Conservation (phyloP, 768 basidiomycete genomes). For the Termitomyces sp. region DNA sequence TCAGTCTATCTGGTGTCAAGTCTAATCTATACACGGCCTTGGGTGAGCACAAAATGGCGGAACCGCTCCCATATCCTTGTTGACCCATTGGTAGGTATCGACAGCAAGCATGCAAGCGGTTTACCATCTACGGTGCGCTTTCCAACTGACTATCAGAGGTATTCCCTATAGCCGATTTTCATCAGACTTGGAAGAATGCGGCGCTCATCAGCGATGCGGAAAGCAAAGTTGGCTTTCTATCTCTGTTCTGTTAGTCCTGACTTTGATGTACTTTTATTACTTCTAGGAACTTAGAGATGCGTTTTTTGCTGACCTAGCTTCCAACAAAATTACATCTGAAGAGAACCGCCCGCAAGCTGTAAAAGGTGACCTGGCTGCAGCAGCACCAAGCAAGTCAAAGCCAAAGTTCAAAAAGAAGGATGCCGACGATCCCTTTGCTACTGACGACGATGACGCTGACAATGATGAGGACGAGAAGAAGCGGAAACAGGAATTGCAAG, state of each 20-base stretch:
- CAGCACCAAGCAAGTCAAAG: conserved; percentile 31
- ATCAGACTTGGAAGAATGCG: conserved; percentile 66
- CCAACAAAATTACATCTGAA: conserved; percentile 21
- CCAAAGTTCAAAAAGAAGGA: conserved; percentile 45
- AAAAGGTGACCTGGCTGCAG: conserved; percentile 3
- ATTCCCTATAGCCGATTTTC: not conserved
- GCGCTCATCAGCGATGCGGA: conserved; percentile 56
- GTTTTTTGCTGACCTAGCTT: conserved; percentile 46
- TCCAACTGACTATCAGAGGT: not conserved
- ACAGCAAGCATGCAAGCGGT: conserved; percentile 75
- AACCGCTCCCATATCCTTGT: not conserved
- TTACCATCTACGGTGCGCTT: conserved; percentile 58
- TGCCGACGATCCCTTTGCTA: conserved; percentile 56
- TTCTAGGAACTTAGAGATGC: conserved; percentile 59
- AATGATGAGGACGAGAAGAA: conserved; percentile 22
- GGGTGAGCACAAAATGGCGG: conserved; percentile 29
- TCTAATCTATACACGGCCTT: conserved; percentile 64
- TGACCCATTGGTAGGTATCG: conserved; percentile 42
- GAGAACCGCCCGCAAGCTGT: not conserved
- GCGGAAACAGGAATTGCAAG: not conserved
- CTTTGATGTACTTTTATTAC: not conserved
- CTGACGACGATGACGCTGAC: conserved; percentile 36
- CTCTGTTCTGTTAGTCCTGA: not conserved
- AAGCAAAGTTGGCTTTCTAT: conserved; percentile 44
- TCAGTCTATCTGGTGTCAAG: conserved; percentile 66